Base-by-base conservation (phyloP, 2,329 filamentous ascomycete species). In the Myriosclerotinia curreyana region DNA sequence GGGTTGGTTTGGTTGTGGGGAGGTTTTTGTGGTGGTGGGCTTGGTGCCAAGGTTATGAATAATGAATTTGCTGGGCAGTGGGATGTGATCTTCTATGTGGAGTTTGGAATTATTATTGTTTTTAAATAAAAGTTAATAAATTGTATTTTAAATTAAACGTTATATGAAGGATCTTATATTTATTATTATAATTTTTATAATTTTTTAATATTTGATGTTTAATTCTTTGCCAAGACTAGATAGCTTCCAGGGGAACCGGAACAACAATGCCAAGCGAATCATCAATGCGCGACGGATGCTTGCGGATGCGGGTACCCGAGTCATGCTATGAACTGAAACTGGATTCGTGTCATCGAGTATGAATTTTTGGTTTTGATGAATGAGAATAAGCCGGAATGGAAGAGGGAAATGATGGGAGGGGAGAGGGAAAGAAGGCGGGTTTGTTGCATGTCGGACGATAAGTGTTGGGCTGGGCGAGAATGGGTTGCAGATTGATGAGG, bases 361-460 rank as follows among this genome's bases (percentile, higher is more conserved):
- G 28, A 5, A 31, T n/a, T n/a, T n/a, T n/a, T n/a, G n/a, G n/a
- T n/a, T n/a, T 49, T 20, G 46, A 49, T n/a, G 46, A 22, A 31
- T 31, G 28, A 31, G 28, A 5, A 20, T 28, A 11, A 20, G n/a
- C 36, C n/a, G 51, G 20, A 17, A 11, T 12, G 55, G n/a, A 59
- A 34, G 17, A 31, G 42, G 20, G 15, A 25, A 17, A 22, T 20
- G 25, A 31, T 25, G 22, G 40, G 20, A 28, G 6, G 25, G 44
- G 12, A 20, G 36, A 5, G 17, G 17, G 20, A 22, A 7, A 11
- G 20, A 42, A 36, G 7, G 15, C 2, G n/a, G 31, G 44, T 61
- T 61, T 61, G 59, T 61, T 61, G 59, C 59, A 61, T 9, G 59
- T 61, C 59, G 49, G 31, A 61, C 59, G 59, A 61, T 61, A 61